Evolutionary conservation across 2,329 filamentous ascomycete species (phyloP), one percentile per base, ranked within the genome.

Genomic region (Phymatotrichopsis omnivora): DNA sequence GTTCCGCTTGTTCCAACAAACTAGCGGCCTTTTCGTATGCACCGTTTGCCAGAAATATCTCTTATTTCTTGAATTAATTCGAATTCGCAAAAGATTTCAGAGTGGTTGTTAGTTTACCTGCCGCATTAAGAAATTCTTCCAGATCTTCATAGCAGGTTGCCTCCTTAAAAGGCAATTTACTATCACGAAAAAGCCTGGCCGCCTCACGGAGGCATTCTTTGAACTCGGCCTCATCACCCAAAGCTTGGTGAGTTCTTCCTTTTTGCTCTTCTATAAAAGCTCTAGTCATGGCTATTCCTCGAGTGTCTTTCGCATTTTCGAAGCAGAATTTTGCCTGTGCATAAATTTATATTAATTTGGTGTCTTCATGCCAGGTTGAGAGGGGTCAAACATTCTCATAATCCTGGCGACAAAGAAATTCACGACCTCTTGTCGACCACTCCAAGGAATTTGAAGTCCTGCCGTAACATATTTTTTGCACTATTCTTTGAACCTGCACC

Each of bases 191-290:
- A 10, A 42, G 22, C 3, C 39, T 17, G 0, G 43, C 31, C 3
- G 53, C 51, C 3, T 40, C 36, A 10, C 32, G 29, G 16, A 51
- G 51, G 29, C 51, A 50, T 17, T 39, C n/a, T 5, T 46, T 49
- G 12, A 56, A 57, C 8, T 43, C 45, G 2, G 47, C 49, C 10
- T 43, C 42, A 8, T 42, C 4, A 2, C 48, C 48, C 3, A 16
- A 32, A 2, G 36, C 48, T 14, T 46, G 24, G 12, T 31, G 27
- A 12, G 17, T 22, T 17, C 39, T 49, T 2, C 40, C 51, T 12
- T 44, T 42, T 24, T 39, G 42, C 22, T 55, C 51, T 19, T 30
- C 12, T n/a, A 52, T 48, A n/a, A 48, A 49, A 4, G 48, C 53
- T 25, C 22, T 42, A 2, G 53, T 24, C n/a, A 46, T n/a, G 5